phyloP scores from a whole-genome alignment of 352 stramenopile species.

The Pythium coloratum region DNA sequence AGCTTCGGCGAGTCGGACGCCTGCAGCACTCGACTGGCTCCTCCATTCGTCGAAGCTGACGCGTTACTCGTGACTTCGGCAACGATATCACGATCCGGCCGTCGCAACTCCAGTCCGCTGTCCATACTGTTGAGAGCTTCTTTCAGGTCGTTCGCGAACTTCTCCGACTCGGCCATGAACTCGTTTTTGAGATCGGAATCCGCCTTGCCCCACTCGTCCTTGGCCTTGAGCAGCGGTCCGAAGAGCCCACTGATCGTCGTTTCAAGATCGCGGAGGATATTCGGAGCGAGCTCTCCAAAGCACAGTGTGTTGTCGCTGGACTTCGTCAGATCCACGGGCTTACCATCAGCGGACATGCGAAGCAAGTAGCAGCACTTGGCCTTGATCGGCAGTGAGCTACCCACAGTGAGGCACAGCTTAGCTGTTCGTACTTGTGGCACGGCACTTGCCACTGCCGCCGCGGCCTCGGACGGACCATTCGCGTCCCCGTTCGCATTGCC shows the following conservation, averaged over 20 bases:
- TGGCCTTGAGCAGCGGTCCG: conserved; percentile 90
- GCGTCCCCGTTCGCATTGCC: conserved; percentile 8
- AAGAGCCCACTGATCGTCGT: conserved; percentile 87
- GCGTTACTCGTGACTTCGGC: conserved; percentile 51
- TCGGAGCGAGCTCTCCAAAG: conserved; percentile 84
- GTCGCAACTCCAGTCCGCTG: conserved; percentile 91
- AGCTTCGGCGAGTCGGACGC: conserved; percentile 87
- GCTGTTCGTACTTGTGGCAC: conserved; percentile 33
- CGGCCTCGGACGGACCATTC: conserved; percentile 6
- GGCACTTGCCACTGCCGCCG: conserved; percentile 9
- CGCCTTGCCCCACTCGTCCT: conserved; percentile 95
- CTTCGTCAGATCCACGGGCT: conserved; percentile 73
- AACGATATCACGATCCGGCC: conserved; percentile 79
- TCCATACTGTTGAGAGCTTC: conserved; percentile 96
- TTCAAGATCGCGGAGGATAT: conserved; percentile 81
- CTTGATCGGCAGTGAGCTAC: conserved; percentile 65
- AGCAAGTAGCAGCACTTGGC: conserved; percentile 88
- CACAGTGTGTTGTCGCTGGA: conserved; percentile 75
- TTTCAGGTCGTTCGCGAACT: conserved; percentile 93
- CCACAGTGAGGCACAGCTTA: conserved; percentile 74
- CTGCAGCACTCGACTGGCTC: conserved; percentile 60
- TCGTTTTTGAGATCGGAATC: conserved; percentile 90
- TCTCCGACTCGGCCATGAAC: conserved; percentile 95
- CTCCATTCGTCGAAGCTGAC: conserved; percentile 33
- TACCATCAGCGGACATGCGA: conserved; percentile 64